Evolutionary conservation across 78 protist genomes (phyloP), one percentile per base, ranked within the genome.

Genomic region (Isochrysis galbana): DNA sequence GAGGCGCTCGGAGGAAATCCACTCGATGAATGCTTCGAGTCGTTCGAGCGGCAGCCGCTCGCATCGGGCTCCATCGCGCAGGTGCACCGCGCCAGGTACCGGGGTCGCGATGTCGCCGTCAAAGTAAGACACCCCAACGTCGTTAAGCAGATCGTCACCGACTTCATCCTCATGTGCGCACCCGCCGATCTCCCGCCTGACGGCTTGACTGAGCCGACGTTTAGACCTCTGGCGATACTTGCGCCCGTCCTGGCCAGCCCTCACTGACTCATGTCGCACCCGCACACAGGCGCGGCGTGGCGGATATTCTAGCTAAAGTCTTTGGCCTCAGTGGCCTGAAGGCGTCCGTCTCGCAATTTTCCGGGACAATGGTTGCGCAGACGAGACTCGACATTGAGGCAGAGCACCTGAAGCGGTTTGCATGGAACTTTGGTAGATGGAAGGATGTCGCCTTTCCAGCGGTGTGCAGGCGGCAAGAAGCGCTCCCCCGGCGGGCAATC

Each of bases 71-170:
- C 90, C 36, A 70, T 93, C 41, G 95, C 95, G 0, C 95, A 93
- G 80, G 90, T 93, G 67, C 93, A 93, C 90, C n/a, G 39, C 14
- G 95, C 91, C 32, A 34, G 1, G 55, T 46, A n/a, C 5, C 29
- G 17, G 23, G 41, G 26, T n/a, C 32, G 0, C 29, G 54, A 5
- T 34, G 87, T 87, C 32, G 95, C 51, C n/a, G 61, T 93, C 46
- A 93, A 93, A 39, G 95, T 93, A 45, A 32, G 84, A 38, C 95
- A 93, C 87, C 95, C 95, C 14, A 51, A n/a, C n/a, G n/a, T 51
- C 61, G 29, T 14, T 51, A 51, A 51, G 29, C 61, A 23, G 44
- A 84, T 93, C 90, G 89, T 26, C 34, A 48, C 88, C 46, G 95
- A 93, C 80, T 88, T 93, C 46, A 32, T n/a, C 61, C 54, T 93